Percentiles rank a stretch among this genome's conserved stretches.
phyloP scores from a whole-genome alignment of 2,329 filamentous ascomycete species.

The Phyllosticta paracitricarpa region DNA sequence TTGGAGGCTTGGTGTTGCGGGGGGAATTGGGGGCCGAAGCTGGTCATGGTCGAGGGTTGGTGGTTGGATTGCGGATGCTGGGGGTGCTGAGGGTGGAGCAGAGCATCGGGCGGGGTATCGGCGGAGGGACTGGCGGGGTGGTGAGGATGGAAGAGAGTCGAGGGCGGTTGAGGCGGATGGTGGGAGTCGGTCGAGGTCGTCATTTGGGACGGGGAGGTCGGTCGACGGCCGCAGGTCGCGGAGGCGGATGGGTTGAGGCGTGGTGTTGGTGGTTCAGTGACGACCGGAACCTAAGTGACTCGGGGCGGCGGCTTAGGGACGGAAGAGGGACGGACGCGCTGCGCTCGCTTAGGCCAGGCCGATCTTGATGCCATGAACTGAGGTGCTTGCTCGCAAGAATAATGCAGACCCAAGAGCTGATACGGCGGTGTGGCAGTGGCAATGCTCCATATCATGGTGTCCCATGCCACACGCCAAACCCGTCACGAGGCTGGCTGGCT shows the following conservation, averaged over 20 bases:
- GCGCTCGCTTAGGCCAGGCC: no score
- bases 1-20: constrained; percentile 10
- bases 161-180: constrained; percentile 2
- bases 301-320: neutral
- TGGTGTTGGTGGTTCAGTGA: neutral
- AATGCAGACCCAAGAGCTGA: neutral
- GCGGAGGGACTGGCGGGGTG: neutral
- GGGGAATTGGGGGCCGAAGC: constrained; percentile 14
- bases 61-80: neutral
- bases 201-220: neutral
- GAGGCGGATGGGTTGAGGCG: constrained; percentile 4
- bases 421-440: neutral
- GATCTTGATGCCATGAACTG: no score
- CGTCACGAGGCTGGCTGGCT: neutral
- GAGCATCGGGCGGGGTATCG: constrained; percentile 8
- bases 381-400: no score
- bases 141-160: constrained; percentile 5
- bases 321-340: neutral
- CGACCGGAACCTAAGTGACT: neutral
- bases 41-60: neutral
- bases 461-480: neutral
- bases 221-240: neutral
- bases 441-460: neutral
- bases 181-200: constrained; percentile 2
- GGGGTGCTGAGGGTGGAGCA: constrained; percentile 1